Conservation (phyloP, 164 flowering plant species). For the Magnolia changhungtana region DNA sequence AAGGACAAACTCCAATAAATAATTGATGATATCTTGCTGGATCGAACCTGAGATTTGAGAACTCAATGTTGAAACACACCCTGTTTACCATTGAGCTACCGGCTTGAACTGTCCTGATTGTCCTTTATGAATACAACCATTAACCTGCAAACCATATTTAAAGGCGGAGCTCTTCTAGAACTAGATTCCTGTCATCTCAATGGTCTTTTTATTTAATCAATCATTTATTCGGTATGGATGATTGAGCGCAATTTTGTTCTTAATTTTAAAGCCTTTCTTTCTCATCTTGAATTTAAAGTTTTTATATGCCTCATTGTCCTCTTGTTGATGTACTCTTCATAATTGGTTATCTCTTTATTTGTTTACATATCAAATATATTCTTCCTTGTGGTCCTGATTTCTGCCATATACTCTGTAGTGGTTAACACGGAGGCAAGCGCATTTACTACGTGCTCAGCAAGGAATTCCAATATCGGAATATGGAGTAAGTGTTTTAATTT, state of each 20-base stretch:
- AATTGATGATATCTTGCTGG: no score
- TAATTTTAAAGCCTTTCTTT: background rate
- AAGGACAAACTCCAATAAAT: no score
- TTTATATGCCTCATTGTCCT: background rate
- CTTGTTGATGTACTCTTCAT: background rate
- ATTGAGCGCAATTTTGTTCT: background rate
- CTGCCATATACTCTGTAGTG: conserved; percentile 47
- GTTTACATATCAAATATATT: background rate
- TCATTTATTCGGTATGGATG: background rate
- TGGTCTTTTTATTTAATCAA: background rate
- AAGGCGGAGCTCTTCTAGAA: no score
- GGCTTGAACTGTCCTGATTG: no score
- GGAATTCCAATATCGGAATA: conserved; percentile 94
- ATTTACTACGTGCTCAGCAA: conserved; percentile 82
- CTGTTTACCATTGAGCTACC: no score
- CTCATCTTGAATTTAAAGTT: background rate
- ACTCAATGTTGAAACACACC: no score
- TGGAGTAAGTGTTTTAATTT: conserved; percentile 53
- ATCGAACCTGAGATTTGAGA: no score
- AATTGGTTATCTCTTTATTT: background rate
- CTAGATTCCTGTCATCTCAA: background rate
- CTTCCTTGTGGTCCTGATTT: background rate
- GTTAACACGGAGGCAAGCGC: conserved; percentile 79
- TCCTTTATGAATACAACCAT: no score
- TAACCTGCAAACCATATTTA: no score